These are phyloP conservation scores for Dryadomyces quercivorus DNA, from an alignment of 2,329 filamentous ascomycete species.

Conservation along the genomic window DNA sequence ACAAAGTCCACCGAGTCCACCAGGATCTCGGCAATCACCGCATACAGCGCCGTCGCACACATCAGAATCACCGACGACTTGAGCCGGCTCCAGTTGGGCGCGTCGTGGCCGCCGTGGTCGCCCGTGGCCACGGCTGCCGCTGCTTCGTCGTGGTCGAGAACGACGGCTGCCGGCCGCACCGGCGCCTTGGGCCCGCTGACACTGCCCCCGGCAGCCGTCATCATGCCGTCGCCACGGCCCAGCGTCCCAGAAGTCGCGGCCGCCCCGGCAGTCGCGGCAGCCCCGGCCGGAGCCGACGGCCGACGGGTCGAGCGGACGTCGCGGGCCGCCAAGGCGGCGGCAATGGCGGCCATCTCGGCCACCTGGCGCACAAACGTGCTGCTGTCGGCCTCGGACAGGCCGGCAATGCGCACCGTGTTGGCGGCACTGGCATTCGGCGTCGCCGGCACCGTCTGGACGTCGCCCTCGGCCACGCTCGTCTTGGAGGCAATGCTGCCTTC, in stretches of 20 bases:
- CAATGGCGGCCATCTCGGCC: slow-evolving; percentile 86
- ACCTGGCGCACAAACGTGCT: slow-evolving; percentile 72
- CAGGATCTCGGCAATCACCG: slow-evolving; percentile 92
- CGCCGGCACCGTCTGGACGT: neutral
- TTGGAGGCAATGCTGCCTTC: neutral
- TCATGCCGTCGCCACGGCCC: neutral
- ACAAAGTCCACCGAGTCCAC: slow-evolving; percentile 98
- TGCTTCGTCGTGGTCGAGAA: slow-evolving; percentile 33
- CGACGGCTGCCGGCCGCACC: neutral
- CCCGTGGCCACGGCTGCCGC: slow-evolving; percentile 28
- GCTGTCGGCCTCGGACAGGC: slow-evolving; percentile 73
- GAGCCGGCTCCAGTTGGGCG: slow-evolving; percentile 91
- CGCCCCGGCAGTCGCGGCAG: neutral
- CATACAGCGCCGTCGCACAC: slow-evolving; percentile 80
- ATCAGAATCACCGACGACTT: slow-evolving; percentile 88
- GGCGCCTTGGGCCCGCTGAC: neutral
- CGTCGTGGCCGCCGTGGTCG: slow-evolving; percentile 68
- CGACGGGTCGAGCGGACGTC: slow-evolving; percentile 37
- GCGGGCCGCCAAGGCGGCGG: slow-evolving; percentile 66
- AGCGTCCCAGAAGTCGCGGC: too few species aligned
- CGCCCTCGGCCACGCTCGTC: neutral
- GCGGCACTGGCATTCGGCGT: neutral
- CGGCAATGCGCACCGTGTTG: slow-evolving; percentile 44
- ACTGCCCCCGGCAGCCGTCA: neutral
- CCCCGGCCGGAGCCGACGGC: slow-evolving; percentile 10